phyloP scores from a whole-genome alignment of 306 rosid species.

The Rubus idaeus region DNA sequence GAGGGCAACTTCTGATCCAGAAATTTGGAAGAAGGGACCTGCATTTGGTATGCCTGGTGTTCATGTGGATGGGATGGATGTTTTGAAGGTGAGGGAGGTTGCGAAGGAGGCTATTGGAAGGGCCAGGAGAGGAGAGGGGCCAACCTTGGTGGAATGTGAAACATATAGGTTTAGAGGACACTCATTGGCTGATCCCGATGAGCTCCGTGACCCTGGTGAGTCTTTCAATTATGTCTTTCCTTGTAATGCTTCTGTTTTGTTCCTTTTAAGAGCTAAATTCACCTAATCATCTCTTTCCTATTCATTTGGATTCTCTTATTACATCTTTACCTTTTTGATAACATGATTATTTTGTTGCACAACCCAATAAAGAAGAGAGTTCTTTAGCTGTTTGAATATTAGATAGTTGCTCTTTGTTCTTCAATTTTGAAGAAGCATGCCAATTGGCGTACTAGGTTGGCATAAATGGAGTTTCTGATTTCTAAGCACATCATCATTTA shows the following conservation, averaged over 20 bases:
- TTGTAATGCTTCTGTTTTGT: constrained; percentile 9
- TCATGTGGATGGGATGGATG: constrained; percentile 99
- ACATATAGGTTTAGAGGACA: constrained; percentile 98
- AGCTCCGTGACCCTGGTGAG: constrained; percentile 99
- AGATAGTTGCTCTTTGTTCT: neutral
- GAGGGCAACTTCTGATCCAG: constrained; percentile 96
- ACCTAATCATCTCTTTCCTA: neutral
- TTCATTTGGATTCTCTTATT: neutral
- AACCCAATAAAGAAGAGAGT: neutral
- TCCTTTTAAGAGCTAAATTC: neutral
- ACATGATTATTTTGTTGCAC: neutral
- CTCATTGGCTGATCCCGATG: constrained; percentile 98
- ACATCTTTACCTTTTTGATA: neutral
- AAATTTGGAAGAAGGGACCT: constrained; percentile 98
- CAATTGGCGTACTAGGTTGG: neutral
- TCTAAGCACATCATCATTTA: neutral
- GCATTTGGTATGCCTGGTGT: constrained; percentile 99
- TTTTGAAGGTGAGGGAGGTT: constrained; percentile 96
- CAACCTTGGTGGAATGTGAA: constrained; percentile 93
- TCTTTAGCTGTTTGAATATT: constrained; percentile 2
- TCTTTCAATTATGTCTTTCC: constrained; percentile 25
- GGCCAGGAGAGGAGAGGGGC: constrained; percentile 99
- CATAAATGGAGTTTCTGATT: neutral
- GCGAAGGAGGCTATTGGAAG: constrained; percentile 90
- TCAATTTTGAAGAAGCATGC: neutral